Evolutionary conservation across 192 early-diverging fungal species (phyloP).

Genomic region (Coemansia asiatica): DNA sequence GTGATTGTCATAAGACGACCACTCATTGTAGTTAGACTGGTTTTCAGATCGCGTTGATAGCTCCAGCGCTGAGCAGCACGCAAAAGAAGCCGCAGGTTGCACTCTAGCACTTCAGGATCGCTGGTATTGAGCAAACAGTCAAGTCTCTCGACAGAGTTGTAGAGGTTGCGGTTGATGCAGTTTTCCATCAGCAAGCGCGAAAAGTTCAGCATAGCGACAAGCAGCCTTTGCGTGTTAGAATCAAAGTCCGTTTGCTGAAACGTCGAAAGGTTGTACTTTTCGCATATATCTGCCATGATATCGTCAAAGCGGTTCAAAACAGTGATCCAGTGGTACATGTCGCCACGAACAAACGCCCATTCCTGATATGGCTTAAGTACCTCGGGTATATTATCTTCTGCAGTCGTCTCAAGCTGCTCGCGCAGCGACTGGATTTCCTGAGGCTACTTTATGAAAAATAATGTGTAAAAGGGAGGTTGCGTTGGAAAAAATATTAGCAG

Average conservation of each 20-base stretch:
- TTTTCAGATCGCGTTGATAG: conserved; percentile 68
- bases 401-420: conserved; percentile 42
- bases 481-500: background rate
- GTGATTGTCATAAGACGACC: conserved; percentile 36
- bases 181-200: conserved; percentile 86
- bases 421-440: conserved; percentile 51
- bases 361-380: conserved; percentile 56
- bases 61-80: conserved; percentile 88
- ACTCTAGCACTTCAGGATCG: conserved; percentile 80
- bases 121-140: conserved; percentile 73
- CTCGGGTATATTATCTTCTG: conserved; percentile 60
- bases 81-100: conserved; percentile 76
- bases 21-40: conserved; percentile 40
- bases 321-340: conserved; percentile 93
- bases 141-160: conserved; percentile 83
- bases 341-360: conserved; percentile 85
- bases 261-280: conserved; percentile 63
- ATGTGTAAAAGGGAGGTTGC: background rate
- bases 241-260: conserved; percentile 66
- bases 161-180: conserved; percentile 92
- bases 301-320: conserved; percentile 92
- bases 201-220: conserved; percentile 72
- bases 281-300: conserved; percentile 68
- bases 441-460: conserved; percentile 23
- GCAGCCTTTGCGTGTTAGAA: conserved; percentile 53